Conservation (phyloP, 2,329 filamentous ascomycete genomes). For the Xylaria sp. region DNA sequence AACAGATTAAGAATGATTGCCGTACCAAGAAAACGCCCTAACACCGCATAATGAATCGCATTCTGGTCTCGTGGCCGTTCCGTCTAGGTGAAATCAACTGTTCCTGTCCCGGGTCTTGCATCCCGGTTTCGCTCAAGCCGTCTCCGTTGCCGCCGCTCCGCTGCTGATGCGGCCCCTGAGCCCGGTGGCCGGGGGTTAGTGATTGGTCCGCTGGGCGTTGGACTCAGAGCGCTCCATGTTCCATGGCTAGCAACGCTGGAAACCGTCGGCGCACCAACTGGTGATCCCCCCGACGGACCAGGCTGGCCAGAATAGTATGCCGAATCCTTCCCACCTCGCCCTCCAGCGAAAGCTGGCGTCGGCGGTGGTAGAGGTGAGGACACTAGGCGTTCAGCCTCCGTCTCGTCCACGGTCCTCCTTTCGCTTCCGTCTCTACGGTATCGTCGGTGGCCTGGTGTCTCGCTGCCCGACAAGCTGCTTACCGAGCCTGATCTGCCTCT, state of each 20-base stretch:
- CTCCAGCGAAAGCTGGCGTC: conserved; percentile 60
- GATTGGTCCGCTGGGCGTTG: conserved; percentile 50
- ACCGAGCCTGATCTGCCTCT: conserved; percentile 55
- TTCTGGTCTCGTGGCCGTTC: conserved; percentile 2
- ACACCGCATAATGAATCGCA: conserved; percentile 23
- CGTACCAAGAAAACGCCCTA: conserved; percentile 20
- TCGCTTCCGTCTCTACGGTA: conserved; percentile 62
- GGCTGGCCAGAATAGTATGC: conserved; percentile 64
- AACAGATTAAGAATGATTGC: conserved; percentile 4
- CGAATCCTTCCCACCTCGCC: conserved; percentile 61
- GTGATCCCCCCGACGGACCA: conserved; percentile 48
- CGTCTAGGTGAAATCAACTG: conserved; percentile 28
- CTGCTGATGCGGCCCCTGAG: conserved; percentile 49
- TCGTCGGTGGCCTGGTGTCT: conserved; percentile 53
- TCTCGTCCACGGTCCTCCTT: conserved; percentile 50
- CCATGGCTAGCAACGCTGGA: conserved; percentile 56
- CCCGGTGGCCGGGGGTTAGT: conserved; percentile 40
- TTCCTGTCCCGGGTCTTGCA: conserved; percentile 43
- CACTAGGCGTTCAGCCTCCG: conserved; percentile 51
- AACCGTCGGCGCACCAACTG: conserved; percentile 50
- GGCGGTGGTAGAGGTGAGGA: conserved; percentile 56
- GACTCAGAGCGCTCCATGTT: conserved; percentile 60
- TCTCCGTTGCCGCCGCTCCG: conserved; percentile 61
- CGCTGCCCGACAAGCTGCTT: conserved; percentile 63
- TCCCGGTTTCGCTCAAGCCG: conserved; percentile 56